phyloP scores from a whole-genome alignment of 257 asterid genomes.

The Misopates orontium region DNA sequence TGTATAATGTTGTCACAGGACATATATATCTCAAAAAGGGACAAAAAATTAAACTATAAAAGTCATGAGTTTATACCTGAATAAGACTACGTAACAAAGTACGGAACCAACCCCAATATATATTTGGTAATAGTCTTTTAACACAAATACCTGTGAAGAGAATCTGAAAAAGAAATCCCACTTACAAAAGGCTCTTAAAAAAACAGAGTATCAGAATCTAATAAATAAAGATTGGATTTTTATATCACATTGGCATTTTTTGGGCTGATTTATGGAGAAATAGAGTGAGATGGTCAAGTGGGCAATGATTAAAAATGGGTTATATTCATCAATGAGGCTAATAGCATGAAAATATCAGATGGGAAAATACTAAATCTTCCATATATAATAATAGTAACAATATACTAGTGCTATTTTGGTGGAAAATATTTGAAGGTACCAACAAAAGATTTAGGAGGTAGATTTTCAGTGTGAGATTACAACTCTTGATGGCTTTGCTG shows the following conservation, averaged over 20 bases:
- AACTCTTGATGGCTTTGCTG: slow-evolving; percentile 26
- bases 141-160: slow-evolving; percentile 9
- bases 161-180: slow-evolving; percentile 28
- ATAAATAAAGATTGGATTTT: slow-evolving; percentile 9
- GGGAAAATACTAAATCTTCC: slow-evolving; percentile 3
- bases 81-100: too few species aligned
- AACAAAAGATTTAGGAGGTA: slow-evolving; percentile 15
- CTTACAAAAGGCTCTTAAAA: background rate
- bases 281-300: slow-evolving; percentile 18
- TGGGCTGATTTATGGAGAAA: slow-evolving; percentile 14
- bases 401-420: slow-evolving; percentile 21
- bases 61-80: background rate
- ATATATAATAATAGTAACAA: slow-evolving; percentile 8
- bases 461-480: slow-evolving; percentile 15
- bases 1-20: too few species aligned
- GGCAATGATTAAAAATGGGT: background rate
- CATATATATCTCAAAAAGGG: background rate
- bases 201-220: slow-evolving; percentile 6
- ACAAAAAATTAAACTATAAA: background rate
- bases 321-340: slow-evolving; percentile 10
- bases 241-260: slow-evolving; percentile 27
- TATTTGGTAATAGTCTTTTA: too few species aligned
- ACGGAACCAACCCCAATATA: too few species aligned
- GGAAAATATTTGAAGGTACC: slow-evolving; percentile 8
- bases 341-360: background rate